Evolutionary conservation across 2,329 filamentous ascomycete genomes (phyloP), one percentile per base, ranked within the genome.

Genomic region (Fusarium sp.): DNA sequence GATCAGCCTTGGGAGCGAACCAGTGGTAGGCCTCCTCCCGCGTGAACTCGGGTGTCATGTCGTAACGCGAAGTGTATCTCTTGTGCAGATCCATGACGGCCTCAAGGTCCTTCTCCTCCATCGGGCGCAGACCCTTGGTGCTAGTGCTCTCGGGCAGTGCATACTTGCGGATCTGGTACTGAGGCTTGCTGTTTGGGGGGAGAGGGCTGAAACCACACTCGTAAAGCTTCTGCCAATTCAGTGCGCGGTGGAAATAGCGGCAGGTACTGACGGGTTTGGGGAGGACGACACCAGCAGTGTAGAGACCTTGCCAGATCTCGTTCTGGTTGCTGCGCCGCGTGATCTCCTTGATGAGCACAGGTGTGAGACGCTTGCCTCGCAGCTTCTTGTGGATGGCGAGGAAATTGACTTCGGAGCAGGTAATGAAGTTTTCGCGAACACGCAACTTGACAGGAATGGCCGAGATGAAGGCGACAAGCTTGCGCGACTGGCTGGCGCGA

Each of bases 351-450:
- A 99, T 99, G 56, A 99, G 89, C 2, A 98, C 92, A 0, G 96
- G 96, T 0, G 96, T 91, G 44, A 99, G 89, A 57, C 96, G 91
- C 85, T 98, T 98, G 62, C 93, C 90, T 53, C 96, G 93, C 34
- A 99, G 90, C 83, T 98, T 98, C 87, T 98, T 98, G 87, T 99
- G 96, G 59, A 99, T 92, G 77, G 95, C 97, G 72, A 99, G 91
- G 83, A 98, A 99, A 85, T 99, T 99, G 82, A 99, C 96, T 81
- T 99, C 96, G 51, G 93, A 94, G 73, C 93, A 91, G 68, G 90
- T 89, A 65, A 99, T 83, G 61, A 88, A 83, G 64, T 92, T 92
- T 64, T 92, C 86, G 69, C 95, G 92, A 44, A 99, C 91, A 55
- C 92, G 91, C 61, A 99, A 85, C 70, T 91, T 88, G 65, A 96